Base-by-base conservation (phyloP, 140 eudicot genomes). In the Ambrosia hybrid region DNA sequence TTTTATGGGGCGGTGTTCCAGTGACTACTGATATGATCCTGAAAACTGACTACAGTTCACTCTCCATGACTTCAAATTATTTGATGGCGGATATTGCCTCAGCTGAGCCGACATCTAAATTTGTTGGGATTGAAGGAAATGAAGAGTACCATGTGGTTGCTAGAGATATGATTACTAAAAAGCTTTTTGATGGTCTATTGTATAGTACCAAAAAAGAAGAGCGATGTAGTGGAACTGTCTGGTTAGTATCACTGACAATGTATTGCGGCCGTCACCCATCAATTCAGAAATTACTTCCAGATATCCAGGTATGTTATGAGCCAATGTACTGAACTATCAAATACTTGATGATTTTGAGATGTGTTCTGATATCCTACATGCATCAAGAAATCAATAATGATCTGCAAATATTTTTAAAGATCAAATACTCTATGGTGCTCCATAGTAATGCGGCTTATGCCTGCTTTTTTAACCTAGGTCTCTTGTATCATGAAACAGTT, bases 1-100 rank as follows among this genome's bases (percentile, higher is more conserved):
- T 93, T 76, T 39, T 90, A 63, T 94, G 99, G 97, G 99, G 99
- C 1, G 87, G 97, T 68, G 99, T 94, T 83, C 99, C 99, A 57
- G 99, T 94, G 78, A 88, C 91, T n/a, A 84, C 89, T 43, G 91
- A 88, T 71, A 71, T 76, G 81, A 90, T 94, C 67, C 83, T 94
- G 53, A 88, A 80, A 79, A 94, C 94, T 34, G 90, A 90, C 76
- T 94, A 87, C 75, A 84, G 78, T 65, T 94, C 97, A 33, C 94
- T 94, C 80, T 94, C 99, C 58, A 85, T 74, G 88, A 81, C 86
- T 70, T 90, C 99, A 67, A 90, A 90, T 77, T 90, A 82, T 85
- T 72, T 94, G 69, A 82, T 87, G 89, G 98, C 83, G 65, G 97
- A 90, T 70, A 74, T 86, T 70, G 79, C 93, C n/a, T 77, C 96